Base-by-base conservation (phyloP, 495 filamentous ascomycete species). In the Stereocaulon alpinum region DNA sequence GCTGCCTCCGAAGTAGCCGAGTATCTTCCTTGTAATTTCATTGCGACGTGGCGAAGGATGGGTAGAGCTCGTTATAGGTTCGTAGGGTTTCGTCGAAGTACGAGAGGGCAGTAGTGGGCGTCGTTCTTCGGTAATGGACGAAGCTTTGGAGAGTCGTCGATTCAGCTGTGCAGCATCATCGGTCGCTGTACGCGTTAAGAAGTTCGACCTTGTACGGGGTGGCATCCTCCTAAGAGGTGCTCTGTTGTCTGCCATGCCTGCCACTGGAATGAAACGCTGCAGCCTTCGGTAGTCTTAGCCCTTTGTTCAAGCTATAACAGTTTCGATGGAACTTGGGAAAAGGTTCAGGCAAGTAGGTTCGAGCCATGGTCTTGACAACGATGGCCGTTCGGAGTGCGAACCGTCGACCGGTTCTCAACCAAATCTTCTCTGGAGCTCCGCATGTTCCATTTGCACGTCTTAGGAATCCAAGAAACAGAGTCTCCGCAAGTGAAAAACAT, bases 111-210 rank as follows among this genome's bases (percentile, higher is more conserved):
- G 45, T 22, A 40, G 56, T 14, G 32, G 55, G 32, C 18, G 54
- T 14, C 37, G 27, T 43, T 60, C 40, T 51, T 30, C 20, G 14
- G 60, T 49, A 32, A 60, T 54, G 15, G 47, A 50, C 24, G 47
- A 24, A 17, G 30, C 30, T 1, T 30, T n/a, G n/a, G 72, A 71
- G 45, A 42, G 64, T 27, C 71, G 66, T 18, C 71, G 65, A 50
- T 67, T 74, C 52, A 84, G 68, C 59, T 78, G 75, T 27, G 73
- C 70, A 41, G 71, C 75, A 71, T 82, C 79, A 67, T 82, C 82
- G 61, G 72, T 71, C n/a, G 82, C 74, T 10, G 78, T 73, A 45
- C 79, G 74, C 41, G 80, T 69, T 30, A 76, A 73, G 66, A 84
- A 82, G 59, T 74, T 80, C 15, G 80, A 73, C 41, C 74, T 69